A percentile compares a stretch with the other conserved stretches of the same genome.
phyloP scores from a whole-genome alignment of 2,329 filamentous ascomycete genomes.

The Colletotrichum scovillei region DNA sequence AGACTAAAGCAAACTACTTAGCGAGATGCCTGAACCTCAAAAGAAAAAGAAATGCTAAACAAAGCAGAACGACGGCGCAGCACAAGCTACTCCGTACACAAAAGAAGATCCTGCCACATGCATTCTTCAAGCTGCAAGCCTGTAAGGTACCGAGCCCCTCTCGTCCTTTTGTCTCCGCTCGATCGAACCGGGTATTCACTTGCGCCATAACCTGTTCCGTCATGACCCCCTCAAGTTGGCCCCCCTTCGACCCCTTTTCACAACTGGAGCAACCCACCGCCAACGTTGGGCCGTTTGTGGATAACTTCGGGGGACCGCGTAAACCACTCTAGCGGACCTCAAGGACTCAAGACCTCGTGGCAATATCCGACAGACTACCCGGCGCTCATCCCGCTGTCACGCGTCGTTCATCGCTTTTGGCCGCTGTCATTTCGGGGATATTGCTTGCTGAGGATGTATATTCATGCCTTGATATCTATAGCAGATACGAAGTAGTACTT shows the following conservation, averaged over 20 bases:
- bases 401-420: not conserved
- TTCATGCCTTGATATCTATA: slow-evolving; percentile 8
- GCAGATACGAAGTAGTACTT: slow-evolving; percentile 15
- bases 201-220: not conserved
- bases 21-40: not conserved
- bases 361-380: slow-evolving; percentile 4
- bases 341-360: slow-evolving; percentile 2
- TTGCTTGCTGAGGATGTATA: slow-evolving; percentile 12
- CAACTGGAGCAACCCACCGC: slow-evolving; percentile 5
- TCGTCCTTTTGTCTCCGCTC: not conserved
- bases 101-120: not conserved
- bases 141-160: not conserved
- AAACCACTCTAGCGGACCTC: not conserved
- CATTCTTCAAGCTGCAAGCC: not conserved
- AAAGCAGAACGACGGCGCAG: not conserved
- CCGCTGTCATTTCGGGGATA: slow-evolving; percentile 21
- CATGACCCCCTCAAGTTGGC: not conserved
- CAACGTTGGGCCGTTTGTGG: slow-evolving; percentile 28
- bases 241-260: not conserved
- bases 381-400: not conserved
- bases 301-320: slow-evolving; percentile 4
- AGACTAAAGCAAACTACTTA: slow-evolving; percentile 17
- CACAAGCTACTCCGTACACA: not conserved
- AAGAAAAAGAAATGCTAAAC: not conserved
- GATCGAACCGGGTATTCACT: not conserved